Conservation (phyloP, 352 stramenopile species). For the Globisporangium uncinulatum region DNA sequence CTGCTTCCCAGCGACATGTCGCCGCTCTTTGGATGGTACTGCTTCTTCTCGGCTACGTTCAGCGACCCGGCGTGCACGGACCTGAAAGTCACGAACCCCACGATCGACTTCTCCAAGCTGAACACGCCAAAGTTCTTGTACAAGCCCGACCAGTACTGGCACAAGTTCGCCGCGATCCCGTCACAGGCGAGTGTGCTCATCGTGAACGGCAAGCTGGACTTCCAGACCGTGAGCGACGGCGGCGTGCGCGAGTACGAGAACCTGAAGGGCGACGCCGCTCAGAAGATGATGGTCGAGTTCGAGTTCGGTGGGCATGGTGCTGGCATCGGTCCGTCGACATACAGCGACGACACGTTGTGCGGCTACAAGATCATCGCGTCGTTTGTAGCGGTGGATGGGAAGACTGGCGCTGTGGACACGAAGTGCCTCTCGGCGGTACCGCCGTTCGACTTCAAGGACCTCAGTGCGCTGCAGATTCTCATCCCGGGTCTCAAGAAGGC, state of each 20-base stretch:
- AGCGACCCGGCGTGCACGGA: neutral
- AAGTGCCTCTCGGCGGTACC: neutral
- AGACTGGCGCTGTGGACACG: neutral
- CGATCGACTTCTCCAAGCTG: neutral
- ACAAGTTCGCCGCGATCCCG: slow-evolving; percentile 17
- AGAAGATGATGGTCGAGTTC: slow-evolving; percentile 17
- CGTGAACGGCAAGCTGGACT: slow-evolving; percentile 25
- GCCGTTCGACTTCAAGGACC: slow-evolving; percentile 1
- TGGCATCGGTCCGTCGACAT: neutral
- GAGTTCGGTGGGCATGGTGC: neutral
- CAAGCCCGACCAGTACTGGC: slow-evolving; percentile 24
- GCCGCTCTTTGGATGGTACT: slow-evolving; percentile 7
- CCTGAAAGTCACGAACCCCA: neutral
- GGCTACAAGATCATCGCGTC: slow-evolving; percentile 1
- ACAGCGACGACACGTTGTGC: neutral
- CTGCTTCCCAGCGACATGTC: slow-evolving; percentile 8
- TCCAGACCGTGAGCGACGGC: slow-evolving; percentile 17
- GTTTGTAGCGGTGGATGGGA: neutral
- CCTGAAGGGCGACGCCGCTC: slow-evolving; percentile 3
- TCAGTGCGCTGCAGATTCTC: neutral
- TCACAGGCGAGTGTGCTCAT: slow-evolving; percentile 20
- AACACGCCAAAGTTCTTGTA: slow-evolving; percentile 18
- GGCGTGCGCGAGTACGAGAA: slow-evolving; percentile 15
- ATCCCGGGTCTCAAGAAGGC: neutral
- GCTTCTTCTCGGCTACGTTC: slow-evolving; percentile 3